Evolutionary conservation across 2,329 filamentous ascomycete genomes (phyloP).

Genomic region (Cladorrhinum sp.): DNA sequence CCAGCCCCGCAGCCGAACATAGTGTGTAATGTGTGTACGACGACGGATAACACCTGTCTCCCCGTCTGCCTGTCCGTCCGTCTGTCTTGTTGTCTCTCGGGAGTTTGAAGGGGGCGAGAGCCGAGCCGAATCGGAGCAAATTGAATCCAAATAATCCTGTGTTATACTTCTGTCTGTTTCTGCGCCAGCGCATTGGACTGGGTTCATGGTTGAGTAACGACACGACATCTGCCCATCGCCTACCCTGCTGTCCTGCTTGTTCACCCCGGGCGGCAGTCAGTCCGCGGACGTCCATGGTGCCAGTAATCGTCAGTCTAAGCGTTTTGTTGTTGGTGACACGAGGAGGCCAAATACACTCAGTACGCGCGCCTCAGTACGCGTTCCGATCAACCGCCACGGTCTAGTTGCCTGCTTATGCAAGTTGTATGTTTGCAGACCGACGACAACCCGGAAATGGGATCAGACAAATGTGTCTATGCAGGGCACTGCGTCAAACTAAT

Average conservation of each 20-base stretch:
- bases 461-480: not conserved
- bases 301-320: not conserved
- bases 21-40: conserved; percentile 4
- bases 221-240: not conserved
- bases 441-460: not conserved
- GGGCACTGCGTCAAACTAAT: conserved; percentile 5
- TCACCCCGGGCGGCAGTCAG: not conserved
- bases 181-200: not conserved
- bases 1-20: conserved; percentile 5
- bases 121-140: conserved; percentile 4
- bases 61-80: too few relatives aligned
- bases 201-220: not conserved
- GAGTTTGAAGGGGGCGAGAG: not conserved
- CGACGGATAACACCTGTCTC: conserved; percentile 8
- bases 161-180: conserved; percentile 5
- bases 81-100: conserved; percentile 4
- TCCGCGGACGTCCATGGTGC: too few relatives aligned
- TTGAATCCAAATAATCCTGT: not conserved
- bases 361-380: too few relatives aligned
- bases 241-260: not conserved
- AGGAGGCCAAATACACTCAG: not conserved
- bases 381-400: not conserved
- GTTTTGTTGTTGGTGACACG: not conserved
- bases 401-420: not conserved
- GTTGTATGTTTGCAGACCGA: not conserved